Conservation (phyloP, 129 eudicot genomes). For the Saussurea involucrata region DNA sequence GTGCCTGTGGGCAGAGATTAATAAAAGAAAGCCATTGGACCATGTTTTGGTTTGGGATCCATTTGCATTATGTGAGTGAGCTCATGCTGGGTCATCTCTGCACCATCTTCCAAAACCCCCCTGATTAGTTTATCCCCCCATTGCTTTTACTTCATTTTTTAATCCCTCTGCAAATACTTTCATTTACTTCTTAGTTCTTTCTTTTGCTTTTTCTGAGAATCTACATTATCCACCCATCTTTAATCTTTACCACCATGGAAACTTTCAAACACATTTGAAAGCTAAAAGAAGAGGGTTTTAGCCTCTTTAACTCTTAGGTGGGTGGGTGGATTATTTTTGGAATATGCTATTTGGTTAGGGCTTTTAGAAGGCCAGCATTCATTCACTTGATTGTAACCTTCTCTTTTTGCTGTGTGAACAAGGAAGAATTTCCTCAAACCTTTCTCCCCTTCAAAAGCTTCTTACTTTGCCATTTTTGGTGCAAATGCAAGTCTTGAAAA, state of each 20-base stretch:
- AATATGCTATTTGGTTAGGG: slow-evolving; percentile 9
- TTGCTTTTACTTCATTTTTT: not conserved
- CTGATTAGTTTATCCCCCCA: not conserved
- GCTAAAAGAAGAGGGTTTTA: not conserved
- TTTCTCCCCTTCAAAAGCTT: not conserved
- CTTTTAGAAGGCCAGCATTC: not conserved
- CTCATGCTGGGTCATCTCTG: not conserved
- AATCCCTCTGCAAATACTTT: not conserved
- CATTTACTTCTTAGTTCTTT: not conserved
- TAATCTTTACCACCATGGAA: not conserved
- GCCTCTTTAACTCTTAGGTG: not conserved
- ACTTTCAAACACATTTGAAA: not conserved
- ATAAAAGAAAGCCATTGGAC: not conserved
- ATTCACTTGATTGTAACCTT: not conserved
- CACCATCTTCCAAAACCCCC: not conserved
- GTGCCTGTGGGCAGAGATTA: not conserved
- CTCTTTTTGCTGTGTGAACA: not conserved
- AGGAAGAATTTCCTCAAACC: not conserved
- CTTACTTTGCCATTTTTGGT: not conserved
- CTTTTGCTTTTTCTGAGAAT: not conserved
- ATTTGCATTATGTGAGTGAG: not conserved
- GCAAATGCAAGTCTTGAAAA: slow-evolving; percentile 3
- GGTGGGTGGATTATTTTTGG: not conserved
- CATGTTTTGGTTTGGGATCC: not conserved
- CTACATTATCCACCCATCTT: not conserved